Evolutionary conservation across 2,329 filamentous ascomycete species (phyloP).

Genomic region (Talaromyces piceae): DNA sequence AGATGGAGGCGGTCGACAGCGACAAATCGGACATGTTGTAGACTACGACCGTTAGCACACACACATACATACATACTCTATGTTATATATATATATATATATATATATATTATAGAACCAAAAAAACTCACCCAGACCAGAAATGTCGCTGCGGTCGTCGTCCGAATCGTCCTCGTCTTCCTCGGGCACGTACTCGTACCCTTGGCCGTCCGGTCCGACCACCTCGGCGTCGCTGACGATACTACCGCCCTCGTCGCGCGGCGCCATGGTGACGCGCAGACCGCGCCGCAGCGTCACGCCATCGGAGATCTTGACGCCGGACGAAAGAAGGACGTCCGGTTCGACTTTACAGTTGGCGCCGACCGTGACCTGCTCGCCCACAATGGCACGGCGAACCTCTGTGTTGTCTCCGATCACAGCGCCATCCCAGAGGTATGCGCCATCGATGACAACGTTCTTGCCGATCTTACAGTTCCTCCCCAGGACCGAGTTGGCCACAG

Average conservation of each 20-base stretch:
- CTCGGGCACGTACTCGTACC: constrained; percentile 58
- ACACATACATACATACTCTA: not conserved
- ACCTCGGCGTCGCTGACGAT: constrained; percentile 43
- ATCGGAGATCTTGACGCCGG: constrained; percentile 64
- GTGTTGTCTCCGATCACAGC: constrained; percentile 68
- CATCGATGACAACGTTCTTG: constrained; percentile 67
- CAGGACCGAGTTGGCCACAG: constrained; percentile 68
- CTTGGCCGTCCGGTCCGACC: constrained; percentile 53
- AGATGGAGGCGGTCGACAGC: constrained; percentile 50
- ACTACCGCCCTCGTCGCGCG: constrained; percentile 37
- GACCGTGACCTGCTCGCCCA: constrained; percentile 65
- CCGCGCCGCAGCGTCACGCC: constrained; percentile 40
- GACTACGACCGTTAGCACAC: constrained; percentile 25
- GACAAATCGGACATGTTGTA: constrained; percentile 46
- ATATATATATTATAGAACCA: not conserved
- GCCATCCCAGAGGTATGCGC: constrained; percentile 85
- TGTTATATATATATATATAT: too few relatives aligned
- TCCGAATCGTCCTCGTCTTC: constrained; percentile 62
- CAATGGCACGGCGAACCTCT: constrained; percentile 62
- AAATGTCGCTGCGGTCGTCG: constrained; percentile 56
- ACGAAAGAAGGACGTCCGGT: constrained; percentile 70
- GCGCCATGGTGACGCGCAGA: constrained; percentile 38
- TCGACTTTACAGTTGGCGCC: constrained; percentile 64
- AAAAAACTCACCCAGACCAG: constrained; percentile 26
- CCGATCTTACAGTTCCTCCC: constrained; percentile 83